Base-by-base conservation (phyloP, 768 basidiomycete genomes). In the Rhodotorula sphaerocarpa region DNA sequence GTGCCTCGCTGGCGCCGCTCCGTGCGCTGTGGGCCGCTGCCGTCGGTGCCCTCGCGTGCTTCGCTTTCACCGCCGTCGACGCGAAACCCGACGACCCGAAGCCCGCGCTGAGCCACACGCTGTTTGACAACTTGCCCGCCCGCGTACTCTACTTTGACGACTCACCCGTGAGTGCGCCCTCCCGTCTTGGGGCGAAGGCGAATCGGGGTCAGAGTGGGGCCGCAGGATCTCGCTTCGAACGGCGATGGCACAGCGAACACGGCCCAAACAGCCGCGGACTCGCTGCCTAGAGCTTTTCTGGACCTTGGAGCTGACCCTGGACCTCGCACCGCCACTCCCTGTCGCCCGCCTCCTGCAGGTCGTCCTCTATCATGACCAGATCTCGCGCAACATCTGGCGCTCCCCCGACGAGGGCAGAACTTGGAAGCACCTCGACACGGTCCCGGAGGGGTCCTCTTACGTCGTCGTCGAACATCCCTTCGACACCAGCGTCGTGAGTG, bases 391-490 rank as follows among this genome's bases (percentile, higher is more conserved):
- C 66, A 79, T 97, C 14, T 83, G 83, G 71, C 80, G 92, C 21
- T 92, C 91, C 6, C 78, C 79, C 21, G 83, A 97, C 72, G 95
- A 99, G 77, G 95, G 95, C 55, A 90, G 85, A 76, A 73, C 69
- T 1, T 87, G 86, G 86, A 67, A 66, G 9, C 74, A 70, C 59
- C 77, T 80, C 47, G 73, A 77, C 1, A 81, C 75, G 41, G 79
- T 87, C 57, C 82, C 80, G 0, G 61, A 70, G 57, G 86, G 85
- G 23, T 77, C 80, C 50, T 83, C 86, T 1, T 69, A 78, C 3
- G 83, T 86, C 79, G 83, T 96, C 41, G 77, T 97, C 54, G 82
- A 86, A 65, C 95, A 97, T 73, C 93, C 95, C 1, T 84, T 84
- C 71, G 82, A 93, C 73, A 88, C 83, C 65, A 79, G 80, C 61